Conservation (phyloP, 2,329 filamentous ascomycete genomes). For the Volutella citrinella region DNA sequence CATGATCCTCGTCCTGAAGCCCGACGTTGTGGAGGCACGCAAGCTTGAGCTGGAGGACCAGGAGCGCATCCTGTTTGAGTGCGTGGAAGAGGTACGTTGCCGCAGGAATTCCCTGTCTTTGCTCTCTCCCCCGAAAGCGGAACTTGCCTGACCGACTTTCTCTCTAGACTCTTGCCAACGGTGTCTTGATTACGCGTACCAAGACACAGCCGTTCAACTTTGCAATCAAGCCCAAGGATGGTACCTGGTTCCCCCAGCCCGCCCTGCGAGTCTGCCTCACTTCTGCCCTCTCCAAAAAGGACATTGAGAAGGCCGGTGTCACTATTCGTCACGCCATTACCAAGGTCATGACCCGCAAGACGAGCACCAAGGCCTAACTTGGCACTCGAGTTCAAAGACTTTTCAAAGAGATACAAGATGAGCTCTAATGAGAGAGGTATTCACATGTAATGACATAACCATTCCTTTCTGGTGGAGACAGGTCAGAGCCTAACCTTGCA, state of each 20-base stretch:
- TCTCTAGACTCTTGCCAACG: conserved; percentile 73
- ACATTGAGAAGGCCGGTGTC: conserved; percentile 89
- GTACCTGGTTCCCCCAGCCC: conserved; percentile 67
- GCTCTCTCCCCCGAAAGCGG: too few species aligned
- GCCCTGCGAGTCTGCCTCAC: conserved; percentile 91
- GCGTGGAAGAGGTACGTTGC: conserved; percentile 84
- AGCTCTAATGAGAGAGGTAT: too few species aligned
- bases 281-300: conserved; percentile 83
- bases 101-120: too few species aligned
- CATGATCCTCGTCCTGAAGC: conserved; percentile 79
- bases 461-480: too few species aligned
- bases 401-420: too few species aligned
- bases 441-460: too few species aligned
- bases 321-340: conserved; percentile 89
- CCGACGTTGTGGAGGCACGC: conserved; percentile 71
- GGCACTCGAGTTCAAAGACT: too few species aligned
- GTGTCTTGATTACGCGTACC: conserved; percentile 82
- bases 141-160: conserved; percentile 15
- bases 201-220: conserved; percentile 71
- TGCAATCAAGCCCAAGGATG: conserved; percentile 64
- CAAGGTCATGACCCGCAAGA: conserved; percentile 75
- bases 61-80: conserved; percentile 80
- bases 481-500: too few species aligned
- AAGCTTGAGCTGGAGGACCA: conserved; percentile 72
- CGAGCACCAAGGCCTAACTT: conserved; percentile 43